phyloP scores from a whole-genome alignment of 176 grass and related monocot genomes.

The Carex parvula region DNA sequence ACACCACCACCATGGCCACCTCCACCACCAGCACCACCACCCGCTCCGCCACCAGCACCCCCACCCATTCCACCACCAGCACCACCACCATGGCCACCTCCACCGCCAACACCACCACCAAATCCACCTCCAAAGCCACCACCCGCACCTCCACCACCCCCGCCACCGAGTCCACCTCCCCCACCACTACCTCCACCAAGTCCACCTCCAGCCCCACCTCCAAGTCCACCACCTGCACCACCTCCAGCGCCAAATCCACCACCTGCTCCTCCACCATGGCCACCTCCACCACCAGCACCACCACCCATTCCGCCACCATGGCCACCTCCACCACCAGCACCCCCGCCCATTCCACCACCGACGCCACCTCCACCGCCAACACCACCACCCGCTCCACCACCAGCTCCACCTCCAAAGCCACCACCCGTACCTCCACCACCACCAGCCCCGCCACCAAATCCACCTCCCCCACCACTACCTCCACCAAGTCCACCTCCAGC shows the following conservation, averaged over 20 bases:
- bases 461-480: conserved; percentile 12
- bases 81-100: background rate
- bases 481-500: conserved; percentile 13
- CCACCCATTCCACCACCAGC: background rate
- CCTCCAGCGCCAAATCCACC: background rate
- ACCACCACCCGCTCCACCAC: background rate
- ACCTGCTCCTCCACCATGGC: background rate
- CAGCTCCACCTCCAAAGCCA: background rate
- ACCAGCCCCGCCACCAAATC: background rate
- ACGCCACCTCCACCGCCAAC: background rate
- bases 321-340: conserved; percentile 9
- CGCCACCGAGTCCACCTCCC: background rate
- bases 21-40: background rate
- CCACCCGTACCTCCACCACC: background rate
- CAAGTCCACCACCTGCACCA: background rate
- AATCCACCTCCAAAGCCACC: background rate
- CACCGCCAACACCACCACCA: background rate
- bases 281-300: background rate
- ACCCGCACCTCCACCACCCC: background rate
- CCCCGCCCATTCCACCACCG: background rate
- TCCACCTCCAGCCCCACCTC: too few relatives aligned
- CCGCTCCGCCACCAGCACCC: background rate
- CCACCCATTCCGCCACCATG: background rate
- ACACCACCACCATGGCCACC: background rate
- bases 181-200: background rate